These are phyloP conservation scores for Castanopsis chinensis DNA, from an alignment of 306 rosid species.

Conservation along the genomic window DNA sequence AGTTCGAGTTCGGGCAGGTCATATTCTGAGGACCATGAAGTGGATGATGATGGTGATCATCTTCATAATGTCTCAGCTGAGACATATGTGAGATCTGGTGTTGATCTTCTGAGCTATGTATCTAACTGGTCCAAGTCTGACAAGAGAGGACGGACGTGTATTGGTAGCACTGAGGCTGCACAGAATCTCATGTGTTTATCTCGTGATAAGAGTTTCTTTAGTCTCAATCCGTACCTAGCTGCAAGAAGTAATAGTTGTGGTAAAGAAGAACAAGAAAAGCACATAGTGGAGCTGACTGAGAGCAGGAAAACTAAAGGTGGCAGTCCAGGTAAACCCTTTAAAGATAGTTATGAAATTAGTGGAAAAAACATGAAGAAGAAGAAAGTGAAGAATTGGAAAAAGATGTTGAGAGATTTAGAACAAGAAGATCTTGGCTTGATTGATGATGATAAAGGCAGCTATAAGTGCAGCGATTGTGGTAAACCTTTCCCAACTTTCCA, in stretches of 20 bases:
- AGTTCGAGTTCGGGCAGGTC: background rate
- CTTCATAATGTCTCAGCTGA: background rate
- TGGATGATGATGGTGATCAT: background rate
- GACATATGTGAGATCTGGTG: no score
- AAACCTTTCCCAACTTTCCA: conserved; percentile 23
- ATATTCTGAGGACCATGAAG: no score
- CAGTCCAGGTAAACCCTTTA: background rate
- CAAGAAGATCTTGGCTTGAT: background rate
- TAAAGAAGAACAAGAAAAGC: no score
- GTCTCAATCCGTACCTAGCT: no score
- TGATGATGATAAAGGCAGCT: background rate
- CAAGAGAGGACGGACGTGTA: background rate
- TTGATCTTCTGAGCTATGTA: background rate
- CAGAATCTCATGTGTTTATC: background rate
- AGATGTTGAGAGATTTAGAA: background rate
- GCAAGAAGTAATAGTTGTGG: no score
- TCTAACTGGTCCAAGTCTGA: conserved; percentile 21
- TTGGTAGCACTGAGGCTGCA: conserved; percentile 1
- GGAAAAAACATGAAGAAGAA: background rate
- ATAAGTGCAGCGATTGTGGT: conserved; percentile 21
- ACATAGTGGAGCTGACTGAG: background rate
- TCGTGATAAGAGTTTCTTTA: background rate
- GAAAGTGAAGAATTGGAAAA: background rate
- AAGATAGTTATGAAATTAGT: no score
- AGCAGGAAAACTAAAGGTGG: background rate